Evolutionary conservation across 345 rosid species (phyloP).

Genomic region (Ceriops decandra): DNA sequence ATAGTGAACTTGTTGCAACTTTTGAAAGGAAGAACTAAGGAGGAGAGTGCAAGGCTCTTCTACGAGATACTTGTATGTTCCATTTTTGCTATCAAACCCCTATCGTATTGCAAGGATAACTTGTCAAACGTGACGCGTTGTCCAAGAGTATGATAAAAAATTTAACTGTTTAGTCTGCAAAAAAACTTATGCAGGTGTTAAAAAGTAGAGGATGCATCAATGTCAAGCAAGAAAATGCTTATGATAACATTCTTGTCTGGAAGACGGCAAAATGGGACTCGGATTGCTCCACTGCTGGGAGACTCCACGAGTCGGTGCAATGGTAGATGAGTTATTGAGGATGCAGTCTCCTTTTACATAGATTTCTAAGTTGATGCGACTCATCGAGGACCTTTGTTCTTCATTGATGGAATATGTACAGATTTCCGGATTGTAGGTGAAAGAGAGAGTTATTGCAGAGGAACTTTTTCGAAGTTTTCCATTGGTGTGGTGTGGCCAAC

Average conservation of each 20-base stretch:
- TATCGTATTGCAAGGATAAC: not conserved
- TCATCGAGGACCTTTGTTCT: too few relatives aligned
- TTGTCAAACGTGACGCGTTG: not conserved
- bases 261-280: slow-evolving; percentile 23
- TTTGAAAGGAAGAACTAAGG: slow-evolving; percentile 50
- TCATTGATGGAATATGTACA: too few relatives aligned
- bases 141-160: slow-evolving; percentile 7
- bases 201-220: slow-evolving; percentile 51
- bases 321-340: too few relatives aligned
- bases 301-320: too few relatives aligned
- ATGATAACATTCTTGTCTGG: slow-evolving; percentile 49
- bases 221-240: slow-evolving; percentile 58
- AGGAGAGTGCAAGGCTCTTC: slow-evolving; percentile 66
- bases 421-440: too few relatives aligned
- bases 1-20: slow-evolving; percentile 45
- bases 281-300: too few relatives aligned
- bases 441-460: too few relatives aligned
- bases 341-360: too few relatives aligned
- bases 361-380: too few relatives aligned
- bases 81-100: not conserved
- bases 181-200: slow-evolving; percentile 51
- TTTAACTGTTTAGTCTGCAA: not conserved
- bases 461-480: too few relatives aligned
- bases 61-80: slow-evolving; percentile 77
- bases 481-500: too few relatives aligned